phyloP scores from a whole-genome alignment of 2,329 filamentous ascomycete genomes.

The Pseudogymnoascus sp. region DNA sequence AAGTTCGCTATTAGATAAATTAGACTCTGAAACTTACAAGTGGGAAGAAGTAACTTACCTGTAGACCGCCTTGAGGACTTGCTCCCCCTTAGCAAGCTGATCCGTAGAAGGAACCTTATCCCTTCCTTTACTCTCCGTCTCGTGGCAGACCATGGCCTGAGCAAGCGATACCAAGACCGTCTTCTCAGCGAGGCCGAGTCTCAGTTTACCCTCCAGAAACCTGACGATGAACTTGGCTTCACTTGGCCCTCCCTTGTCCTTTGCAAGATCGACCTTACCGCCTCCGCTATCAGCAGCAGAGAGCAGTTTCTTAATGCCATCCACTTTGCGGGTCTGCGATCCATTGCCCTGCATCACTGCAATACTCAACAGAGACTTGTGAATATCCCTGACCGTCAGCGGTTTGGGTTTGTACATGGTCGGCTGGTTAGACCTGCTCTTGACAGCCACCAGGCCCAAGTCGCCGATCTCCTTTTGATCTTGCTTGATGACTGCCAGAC shows the following conservation, averaged over 20 bases:
- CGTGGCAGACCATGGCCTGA: conserved; percentile 80
- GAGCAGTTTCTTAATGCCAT: conserved; percentile 92
- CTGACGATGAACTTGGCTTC: conserved; percentile 92
- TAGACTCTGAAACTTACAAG: conserved; percentile 23
- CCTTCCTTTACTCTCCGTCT: conserved; percentile 59
- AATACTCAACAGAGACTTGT: conserved; percentile 79
- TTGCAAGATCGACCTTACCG: conserved; percentile 79
- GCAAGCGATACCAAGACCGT: conserved; percentile 85
- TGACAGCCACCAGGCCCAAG: conserved; percentile 86
- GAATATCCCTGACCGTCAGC: conserved; percentile 77
- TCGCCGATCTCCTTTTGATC: conserved; percentile 97
- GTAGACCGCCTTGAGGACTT: conserved; percentile 82
- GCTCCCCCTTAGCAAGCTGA: conserved; percentile 75
- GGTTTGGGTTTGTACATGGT: conserved; percentile 98
- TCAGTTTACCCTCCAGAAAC: conserved; percentile 88
- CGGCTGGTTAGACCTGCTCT: conserved; percentile 88
- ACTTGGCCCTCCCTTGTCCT: conserved; percentile 88
- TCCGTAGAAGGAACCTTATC: conserved; percentile 60
- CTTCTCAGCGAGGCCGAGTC: conserved; percentile 84
- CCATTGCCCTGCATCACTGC: conserved; percentile 81
- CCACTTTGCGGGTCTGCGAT: conserved; percentile 83
- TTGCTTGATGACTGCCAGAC: conserved; percentile 79
- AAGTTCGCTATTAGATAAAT: conserved; percentile 58
- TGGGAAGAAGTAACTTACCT: conserved; percentile 43
- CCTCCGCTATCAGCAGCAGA: conserved; percentile 72